phyloP scores from a whole-genome alignment of 352 stramenopile species.

The Pythium pyrilobum region DNA sequence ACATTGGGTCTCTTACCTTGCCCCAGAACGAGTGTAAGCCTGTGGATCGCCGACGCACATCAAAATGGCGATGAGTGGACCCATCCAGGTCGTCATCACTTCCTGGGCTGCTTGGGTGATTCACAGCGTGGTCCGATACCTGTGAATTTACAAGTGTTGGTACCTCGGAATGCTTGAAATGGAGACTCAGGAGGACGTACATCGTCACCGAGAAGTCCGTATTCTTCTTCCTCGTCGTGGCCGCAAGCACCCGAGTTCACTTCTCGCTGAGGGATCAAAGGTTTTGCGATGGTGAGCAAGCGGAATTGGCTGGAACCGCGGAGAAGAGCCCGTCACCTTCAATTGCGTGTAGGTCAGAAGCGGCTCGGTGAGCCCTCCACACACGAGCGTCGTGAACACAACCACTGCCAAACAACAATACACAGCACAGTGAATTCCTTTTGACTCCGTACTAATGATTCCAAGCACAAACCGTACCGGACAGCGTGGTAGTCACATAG shows the following conservation, averaged over 20 bases:
- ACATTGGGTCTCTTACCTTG: slow-evolving; percentile 37
- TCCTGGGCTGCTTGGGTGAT: slow-evolving; percentile 6
- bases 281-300: background rate
- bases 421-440: background rate
- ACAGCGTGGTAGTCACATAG: slow-evolving; percentile 68
- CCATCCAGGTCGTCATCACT: slow-evolving; percentile 21
- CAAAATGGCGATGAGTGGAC: slow-evolving; percentile 13
- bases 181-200: slow-evolving; percentile 5
- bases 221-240: slow-evolving; percentile 39
- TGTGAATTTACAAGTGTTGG: slow-evolving; percentile 6
- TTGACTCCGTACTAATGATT: background rate
- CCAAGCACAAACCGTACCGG: slow-evolving; percentile 20
- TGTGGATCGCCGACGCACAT: slow-evolving; percentile 21
- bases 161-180: background rate
- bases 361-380: slow-evolving; percentile 88
- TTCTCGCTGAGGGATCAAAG: slow-evolving; percentile 13
- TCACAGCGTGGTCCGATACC: slow-evolving; percentile 37
- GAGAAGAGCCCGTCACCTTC: no score
- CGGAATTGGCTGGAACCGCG: no score
- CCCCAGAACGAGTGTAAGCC: slow-evolving; percentile 61
- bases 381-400: slow-evolving; percentile 96
- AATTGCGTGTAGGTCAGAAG: slow-evolving; percentile 78
- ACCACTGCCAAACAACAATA: slow-evolving; percentile 54
- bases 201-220: slow-evolving; percentile 30
- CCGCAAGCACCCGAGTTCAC: background rate